A percentile compares a stretch with the other conserved stretches of the same genome.
Evolutionary conservation across 768 basidiomycete species (phyloP).

Genomic region (Macrocybe gigantea): DNA sequence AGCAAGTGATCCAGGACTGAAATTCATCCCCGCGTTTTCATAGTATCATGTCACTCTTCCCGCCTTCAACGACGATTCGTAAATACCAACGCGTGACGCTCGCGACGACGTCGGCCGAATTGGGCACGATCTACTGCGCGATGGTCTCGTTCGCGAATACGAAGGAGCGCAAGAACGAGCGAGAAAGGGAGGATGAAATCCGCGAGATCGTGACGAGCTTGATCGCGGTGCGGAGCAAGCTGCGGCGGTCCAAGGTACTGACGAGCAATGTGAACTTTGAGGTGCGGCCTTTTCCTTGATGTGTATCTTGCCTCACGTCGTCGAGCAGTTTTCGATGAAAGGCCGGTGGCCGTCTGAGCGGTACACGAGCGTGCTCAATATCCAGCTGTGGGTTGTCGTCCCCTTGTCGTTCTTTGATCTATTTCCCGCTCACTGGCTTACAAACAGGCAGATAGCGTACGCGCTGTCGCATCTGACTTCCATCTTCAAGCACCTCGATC

Average conservation of each 20-base stretch:
- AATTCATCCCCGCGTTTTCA: not conserved
- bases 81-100: constrained; percentile 66
- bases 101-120: constrained; percentile 59
- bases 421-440: constrained; percentile 4
- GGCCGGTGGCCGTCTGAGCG: constrained; percentile 79
- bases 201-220: constrained; percentile 55
- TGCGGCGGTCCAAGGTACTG: constrained; percentile 53
- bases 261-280: constrained; percentile 62
- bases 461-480: constrained; percentile 71
- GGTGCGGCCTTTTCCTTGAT: constrained; percentile 28
- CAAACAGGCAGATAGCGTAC: constrained; percentile 56
- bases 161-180: constrained; percentile 13
- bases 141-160: constrained; percentile 68
- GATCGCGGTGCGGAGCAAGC: constrained; percentile 70
- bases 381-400: constrained; percentile 50
- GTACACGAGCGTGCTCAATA: constrained; percentile 62
- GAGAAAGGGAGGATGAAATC: constrained; percentile 34
- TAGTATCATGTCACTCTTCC: constrained; percentile 66
- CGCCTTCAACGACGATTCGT: constrained; percentile 72
- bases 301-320: not conserved
- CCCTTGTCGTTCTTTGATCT: not conserved
- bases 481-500: constrained; percentile 65
- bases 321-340: constrained; percentile 58
- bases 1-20: too few species aligned
- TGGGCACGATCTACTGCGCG: constrained; percentile 71